Conservation (phyloP, 768 basidiomycete species). For the Kwoniella sp. region DNA sequence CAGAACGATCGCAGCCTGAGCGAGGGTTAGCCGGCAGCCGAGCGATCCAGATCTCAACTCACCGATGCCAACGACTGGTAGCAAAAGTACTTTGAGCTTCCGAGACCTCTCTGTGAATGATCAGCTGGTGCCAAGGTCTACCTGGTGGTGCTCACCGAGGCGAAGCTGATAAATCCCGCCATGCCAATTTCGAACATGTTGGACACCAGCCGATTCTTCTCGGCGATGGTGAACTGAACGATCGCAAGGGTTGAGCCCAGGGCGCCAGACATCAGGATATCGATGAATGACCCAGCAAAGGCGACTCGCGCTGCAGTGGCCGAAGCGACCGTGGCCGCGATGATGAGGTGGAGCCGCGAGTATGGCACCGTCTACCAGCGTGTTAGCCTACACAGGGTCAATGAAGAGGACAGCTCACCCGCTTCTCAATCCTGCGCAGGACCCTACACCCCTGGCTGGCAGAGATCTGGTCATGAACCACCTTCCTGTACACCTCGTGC, state of each 20-base stretch:
- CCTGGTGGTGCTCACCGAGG: constrained; percentile 25
- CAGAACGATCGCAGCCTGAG: constrained; percentile 29
- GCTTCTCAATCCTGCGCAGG: constrained; percentile 28
- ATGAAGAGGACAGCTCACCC: constrained; percentile 14
- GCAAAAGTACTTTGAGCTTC: constrained; percentile 24
- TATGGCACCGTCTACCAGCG: constrained; percentile 25
- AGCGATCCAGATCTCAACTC: too few species aligned
- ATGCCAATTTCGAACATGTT: constrained; percentile 42
- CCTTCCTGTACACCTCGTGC: constrained; percentile 38
- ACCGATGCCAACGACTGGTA: constrained; percentile 38
- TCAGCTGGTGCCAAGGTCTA: constrained; percentile 3
- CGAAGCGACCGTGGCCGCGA: constrained; percentile 28
- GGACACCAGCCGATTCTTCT: constrained; percentile 25
- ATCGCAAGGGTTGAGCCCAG: constrained; percentile 29
- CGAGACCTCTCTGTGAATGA: constrained; percentile 11
- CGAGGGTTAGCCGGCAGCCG: not conserved
- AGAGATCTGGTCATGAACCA: constrained; percentile 40
- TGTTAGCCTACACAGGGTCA: too few species aligned
- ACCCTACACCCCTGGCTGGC: constrained; percentile 36
- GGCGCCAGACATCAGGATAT: constrained; percentile 34
- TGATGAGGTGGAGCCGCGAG: constrained; percentile 18
- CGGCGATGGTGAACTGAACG: constrained; percentile 29
- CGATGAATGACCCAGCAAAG: constrained; percentile 40
- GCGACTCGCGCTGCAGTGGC: constrained; percentile 36
- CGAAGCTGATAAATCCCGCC: constrained; percentile 36